Evolutionary conservation across 495 filamentous ascomycete species (phyloP).

Genomic region (Penicillium bovifimosum): DNA sequence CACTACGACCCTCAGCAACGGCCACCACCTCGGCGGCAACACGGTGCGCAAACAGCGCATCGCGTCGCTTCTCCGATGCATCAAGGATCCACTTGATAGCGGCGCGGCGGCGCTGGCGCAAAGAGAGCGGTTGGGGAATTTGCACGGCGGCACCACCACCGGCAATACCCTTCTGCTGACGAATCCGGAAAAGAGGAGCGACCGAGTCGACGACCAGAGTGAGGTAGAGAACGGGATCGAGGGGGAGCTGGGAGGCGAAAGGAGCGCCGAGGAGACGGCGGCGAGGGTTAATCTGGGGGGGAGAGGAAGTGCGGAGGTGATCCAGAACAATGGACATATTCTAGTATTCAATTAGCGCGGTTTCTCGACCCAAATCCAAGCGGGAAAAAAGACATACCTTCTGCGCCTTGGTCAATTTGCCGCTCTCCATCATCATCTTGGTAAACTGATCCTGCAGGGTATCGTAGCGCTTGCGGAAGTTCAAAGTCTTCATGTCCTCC

Average conservation of each 20-base stretch:
- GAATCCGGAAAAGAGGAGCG: slow-evolving; percentile 79
- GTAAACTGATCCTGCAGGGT: slow-evolving; percentile 78
- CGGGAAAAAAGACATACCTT: slow-evolving; percentile 49
- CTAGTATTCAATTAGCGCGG: slow-evolving; percentile 37
- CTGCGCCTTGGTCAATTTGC: slow-evolving; percentile 77
- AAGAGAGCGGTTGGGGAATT: slow-evolving; percentile 68
- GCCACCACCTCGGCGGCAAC: slow-evolving; percentile 83
- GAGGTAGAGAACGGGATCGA: slow-evolving; percentile 73
- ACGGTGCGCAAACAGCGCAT: slow-evolving; percentile 62
- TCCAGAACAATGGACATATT: slow-evolving; percentile 82
- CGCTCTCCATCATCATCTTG: slow-evolving; percentile 83
- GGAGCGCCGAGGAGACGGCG: slow-evolving; percentile 70
- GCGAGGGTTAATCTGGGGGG: slow-evolving; percentile 62
- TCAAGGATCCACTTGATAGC: slow-evolving; percentile 88
- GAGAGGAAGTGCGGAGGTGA: slow-evolving; percentile 75
- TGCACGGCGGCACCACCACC: slow-evolving; percentile 83
- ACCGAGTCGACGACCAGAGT: slow-evolving; percentile 91
- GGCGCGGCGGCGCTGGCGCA: slow-evolving; percentile 66
- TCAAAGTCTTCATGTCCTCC: slow-evolving; percentile 42
- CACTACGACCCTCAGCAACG: slow-evolving; percentile 79
- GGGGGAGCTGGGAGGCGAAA: slow-evolving; percentile 64
- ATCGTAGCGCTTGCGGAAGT: slow-evolving; percentile 75
- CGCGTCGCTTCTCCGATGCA: slow-evolving; percentile 64
- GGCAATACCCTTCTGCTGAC: slow-evolving; percentile 65
- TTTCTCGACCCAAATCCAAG: background rate